Evolutionary conservation across 768 basidiomycete species (phyloP).

Genomic region (Cubamyces sp.): DNA sequence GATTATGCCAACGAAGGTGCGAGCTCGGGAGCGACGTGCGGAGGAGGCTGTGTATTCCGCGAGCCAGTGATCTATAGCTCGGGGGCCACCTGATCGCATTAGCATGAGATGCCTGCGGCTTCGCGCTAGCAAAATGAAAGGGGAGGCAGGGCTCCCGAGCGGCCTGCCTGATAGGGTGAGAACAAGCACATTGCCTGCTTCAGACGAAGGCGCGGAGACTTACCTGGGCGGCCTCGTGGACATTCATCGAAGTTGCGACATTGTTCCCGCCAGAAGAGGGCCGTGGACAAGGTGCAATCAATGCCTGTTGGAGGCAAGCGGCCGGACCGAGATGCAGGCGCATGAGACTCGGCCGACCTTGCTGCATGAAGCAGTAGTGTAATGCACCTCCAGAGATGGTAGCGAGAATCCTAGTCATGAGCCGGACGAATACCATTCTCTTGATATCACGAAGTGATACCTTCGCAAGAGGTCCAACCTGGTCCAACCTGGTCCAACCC

Average conservation of each 20-base stretch:
- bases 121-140: constrained; percentile 1
- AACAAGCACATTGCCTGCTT: constrained; percentile 5
- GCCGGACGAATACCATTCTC: too few relatives aligned
- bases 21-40: constrained; percentile 2
- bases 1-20: neutral
- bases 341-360: too few relatives aligned
- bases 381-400: too few relatives aligned
- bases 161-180: constrained; percentile 7
- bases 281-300: constrained; percentile 11
- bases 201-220: neutral
- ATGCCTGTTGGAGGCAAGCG: too few relatives aligned
- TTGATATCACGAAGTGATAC: too few relatives aligned
- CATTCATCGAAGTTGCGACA: neutral
- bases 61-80: neutral
- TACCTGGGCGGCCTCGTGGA: neutral
- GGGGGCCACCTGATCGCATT: constrained; percentile 1
- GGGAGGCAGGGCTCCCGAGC: neutral
- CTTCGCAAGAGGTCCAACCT: too few relatives aligned
- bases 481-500: too few relatives aligned
- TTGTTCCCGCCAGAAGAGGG: constrained; percentile 14
- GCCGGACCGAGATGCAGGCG: too few relatives aligned
- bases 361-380: too few relatives aligned
- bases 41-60: constrained; percentile 6
- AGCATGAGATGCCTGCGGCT: neutral
- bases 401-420: too few relatives aligned